Percentiles rank a stretch among this genome's conserved stretches.
phyloP scores from a whole-genome alignment of 2,329 filamentous ascomycete species.

The Seiridium cupressi region DNA sequence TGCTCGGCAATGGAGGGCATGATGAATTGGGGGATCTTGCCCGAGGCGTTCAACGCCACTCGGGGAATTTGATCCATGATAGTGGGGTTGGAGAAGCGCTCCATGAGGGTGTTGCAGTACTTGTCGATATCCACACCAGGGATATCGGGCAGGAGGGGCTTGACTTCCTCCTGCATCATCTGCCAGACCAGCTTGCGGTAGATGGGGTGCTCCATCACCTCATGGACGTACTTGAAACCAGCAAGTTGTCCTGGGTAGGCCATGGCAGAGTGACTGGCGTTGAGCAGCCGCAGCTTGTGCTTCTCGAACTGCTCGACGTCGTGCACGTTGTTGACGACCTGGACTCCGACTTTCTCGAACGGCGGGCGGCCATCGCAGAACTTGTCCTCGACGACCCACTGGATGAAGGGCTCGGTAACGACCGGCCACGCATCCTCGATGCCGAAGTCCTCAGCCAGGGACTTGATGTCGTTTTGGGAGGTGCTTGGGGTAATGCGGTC shows the following conservation, averaged over 20 bases:
- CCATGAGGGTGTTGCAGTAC: constrained; percentile 51
- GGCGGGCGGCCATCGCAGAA: constrained; percentile 49
- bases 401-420: constrained; percentile 54
- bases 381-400: constrained; percentile 54
- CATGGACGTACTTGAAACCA: constrained; percentile 53
- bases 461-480: constrained; percentile 39
- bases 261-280: constrained; percentile 51
- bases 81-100: constrained; percentile 55
- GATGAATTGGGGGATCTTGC: constrained; percentile 53
- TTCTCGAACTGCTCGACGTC: constrained; percentile 54
- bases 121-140: constrained; percentile 48
- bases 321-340: constrained; percentile 49
- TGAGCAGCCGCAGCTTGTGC: constrained; percentile 55
- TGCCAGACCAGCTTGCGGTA: constrained; percentile 48
- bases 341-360: constrained; percentile 51
- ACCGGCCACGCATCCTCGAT: constrained; percentile 52
- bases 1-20: constrained; percentile 45
- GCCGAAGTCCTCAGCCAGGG: constrained; percentile 41
- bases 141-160: constrained; percentile 49
- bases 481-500: constrained; percentile 55
- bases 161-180: constrained; percentile 56
- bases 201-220: constrained; percentile 47
- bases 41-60: constrained; percentile 48
- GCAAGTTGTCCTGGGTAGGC: constrained; percentile 50
- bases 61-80: constrained; percentile 55